Percentiles rank a stretch among this genome's conserved stretches.
Conservation (phyloP, 1,139 yeast genomes). For the Sugiyamaella japonica region DNA sequence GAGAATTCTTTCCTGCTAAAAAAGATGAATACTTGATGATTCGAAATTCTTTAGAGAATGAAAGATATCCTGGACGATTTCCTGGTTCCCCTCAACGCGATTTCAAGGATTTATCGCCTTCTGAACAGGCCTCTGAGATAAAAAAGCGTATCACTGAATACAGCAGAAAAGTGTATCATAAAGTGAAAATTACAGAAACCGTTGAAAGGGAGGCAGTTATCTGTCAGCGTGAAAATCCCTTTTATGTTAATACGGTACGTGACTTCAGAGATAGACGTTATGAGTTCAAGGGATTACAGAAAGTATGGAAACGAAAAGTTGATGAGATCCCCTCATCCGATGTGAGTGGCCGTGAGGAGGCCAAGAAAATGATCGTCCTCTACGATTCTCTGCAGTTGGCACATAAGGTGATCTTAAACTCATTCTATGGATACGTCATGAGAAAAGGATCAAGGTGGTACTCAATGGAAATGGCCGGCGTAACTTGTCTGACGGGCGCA, state of each 20-base stretch:
- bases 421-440: slow-evolving; percentile 98
- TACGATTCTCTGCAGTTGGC: slow-evolving; percentile 96
- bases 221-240: slow-evolving; percentile 97
- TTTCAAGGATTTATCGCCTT: slow-evolving; percentile 56
- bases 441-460: slow-evolving; percentile 99
- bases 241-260: slow-evolving; percentile 91
- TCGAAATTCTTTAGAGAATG: slow-evolving; percentile 77
- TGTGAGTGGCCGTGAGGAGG: slow-evolving; percentile 69
- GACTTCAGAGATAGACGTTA: slow-evolving; percentile 95
- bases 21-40: slow-evolving; percentile 91
- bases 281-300: slow-evolving; percentile 90
- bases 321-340: slow-evolving; percentile 56
- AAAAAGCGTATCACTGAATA: slow-evolving; percentile 83
- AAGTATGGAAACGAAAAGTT: slow-evolving; percentile 88
- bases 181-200: slow-evolving; percentile 77
- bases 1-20: slow-evolving; percentile 89
- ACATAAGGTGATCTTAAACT: slow-evolving; percentile 93
- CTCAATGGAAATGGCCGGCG: slow-evolving; percentile 99
- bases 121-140: slow-evolving; percentile 75
- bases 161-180: slow-evolving; percentile 80
- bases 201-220: slow-evolving; percentile 90
- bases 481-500: slow-evolving; percentile 97
- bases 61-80: slow-evolving; percentile 57
- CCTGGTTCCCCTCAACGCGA: slow-evolving; percentile 56
- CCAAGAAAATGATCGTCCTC: slow-evolving; percentile 87